Conservation (phyloP, 345 rosid species). For the Ceriops zippeliana region DNA sequence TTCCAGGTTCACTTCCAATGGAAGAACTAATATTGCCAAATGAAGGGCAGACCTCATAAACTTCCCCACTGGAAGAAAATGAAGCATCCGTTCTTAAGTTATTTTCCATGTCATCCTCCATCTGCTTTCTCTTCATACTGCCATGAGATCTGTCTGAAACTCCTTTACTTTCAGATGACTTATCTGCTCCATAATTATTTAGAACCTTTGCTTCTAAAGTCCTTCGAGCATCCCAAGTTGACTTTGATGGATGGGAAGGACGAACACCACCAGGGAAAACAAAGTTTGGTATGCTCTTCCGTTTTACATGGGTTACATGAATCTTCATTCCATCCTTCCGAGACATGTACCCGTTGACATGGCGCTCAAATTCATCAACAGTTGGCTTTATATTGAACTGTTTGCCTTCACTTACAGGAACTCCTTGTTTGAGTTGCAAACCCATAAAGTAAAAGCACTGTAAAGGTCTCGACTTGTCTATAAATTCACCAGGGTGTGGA, state of each 20-base stretch:
- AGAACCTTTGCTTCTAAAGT: conserved; percentile 47
- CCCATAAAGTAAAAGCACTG: conserved; percentile 89
- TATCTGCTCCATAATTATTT: conserved; percentile 36
- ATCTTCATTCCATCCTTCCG: conserved; percentile 90
- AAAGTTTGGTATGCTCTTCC: conserved; percentile 66
- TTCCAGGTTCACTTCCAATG: conserved; percentile 22
- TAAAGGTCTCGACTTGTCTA: conserved; percentile 64
- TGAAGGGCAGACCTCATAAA: conserved; percentile 44
- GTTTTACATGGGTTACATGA: conserved; percentile 62
- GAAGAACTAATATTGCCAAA: conserved; percentile 39
- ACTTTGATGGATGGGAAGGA: conserved; percentile 59
- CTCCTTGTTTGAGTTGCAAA: conserved; percentile 90
- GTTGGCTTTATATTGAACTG: conserved; percentile 88
- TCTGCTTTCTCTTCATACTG: conserved; percentile 59
- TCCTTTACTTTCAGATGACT: conserved; percentile 48
- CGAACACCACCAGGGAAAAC: conserved; percentile 85
- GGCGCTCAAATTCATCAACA: conserved; percentile 74
- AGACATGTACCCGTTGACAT: conserved; percentile 54
- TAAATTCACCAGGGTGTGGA: conserved; percentile 85
- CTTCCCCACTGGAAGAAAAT: conserved; percentile 38
- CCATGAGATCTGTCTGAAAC: conserved; percentile 55
- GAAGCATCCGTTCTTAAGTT: conserved; percentile 31
- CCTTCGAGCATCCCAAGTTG: conserved; percentile 68
- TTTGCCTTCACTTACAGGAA: conserved; percentile 65
- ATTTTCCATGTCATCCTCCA: conserved; percentile 42